Base-by-base conservation (phyloP, 257 asterid genomes). In the Anisodus acutangulus region DNA sequence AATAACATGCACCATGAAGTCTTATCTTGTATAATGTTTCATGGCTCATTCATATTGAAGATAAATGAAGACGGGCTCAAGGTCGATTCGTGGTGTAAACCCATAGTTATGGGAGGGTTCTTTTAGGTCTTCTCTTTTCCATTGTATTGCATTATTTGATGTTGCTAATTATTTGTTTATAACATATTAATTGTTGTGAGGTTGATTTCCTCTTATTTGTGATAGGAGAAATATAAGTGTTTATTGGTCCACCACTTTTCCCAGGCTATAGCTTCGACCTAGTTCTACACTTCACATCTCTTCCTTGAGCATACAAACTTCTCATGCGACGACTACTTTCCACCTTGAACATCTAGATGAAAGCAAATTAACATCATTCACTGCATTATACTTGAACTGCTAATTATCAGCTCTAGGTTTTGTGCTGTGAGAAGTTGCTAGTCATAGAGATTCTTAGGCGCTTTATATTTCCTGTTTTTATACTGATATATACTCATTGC, bases 381-480 rank as follows among this genome's bases (percentile, higher is more conserved):
- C 64, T 58, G 64, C 64, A 58, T 58, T 26, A 58, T 58, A 19
- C 80, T 71, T 71, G n/a, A 71, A n/a, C 39, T 71, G 69, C 59
- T 71, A 71, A 45, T 22, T 71, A 49, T 17, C 37, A 45, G 62
- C 11, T 3, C 31, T 69, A 57, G 81, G 66, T 22, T 83, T 87
- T 63, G 47, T 82, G n/a, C 54, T 37, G 63, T 17, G 59, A 62
- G 83, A 26, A 55, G 66, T 85, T 53, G 70, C 59, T 60, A 83
- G 59, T 60, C 62, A 55, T 53, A 26, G 39, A 60, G 70, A 13
- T 55, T 80, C 45, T 19, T 47, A 70, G 37, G 55, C 17, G 47
- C 81, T 82, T 84, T 7, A 41, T 4, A 5, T 9, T 22, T 74
- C 45, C 15, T 47, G 57, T 66, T 60, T 45, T 70, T 47, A 49